Conservation (phyloP, 768 basidiomycete genomes). For the Scleroderma bovista region DNA sequence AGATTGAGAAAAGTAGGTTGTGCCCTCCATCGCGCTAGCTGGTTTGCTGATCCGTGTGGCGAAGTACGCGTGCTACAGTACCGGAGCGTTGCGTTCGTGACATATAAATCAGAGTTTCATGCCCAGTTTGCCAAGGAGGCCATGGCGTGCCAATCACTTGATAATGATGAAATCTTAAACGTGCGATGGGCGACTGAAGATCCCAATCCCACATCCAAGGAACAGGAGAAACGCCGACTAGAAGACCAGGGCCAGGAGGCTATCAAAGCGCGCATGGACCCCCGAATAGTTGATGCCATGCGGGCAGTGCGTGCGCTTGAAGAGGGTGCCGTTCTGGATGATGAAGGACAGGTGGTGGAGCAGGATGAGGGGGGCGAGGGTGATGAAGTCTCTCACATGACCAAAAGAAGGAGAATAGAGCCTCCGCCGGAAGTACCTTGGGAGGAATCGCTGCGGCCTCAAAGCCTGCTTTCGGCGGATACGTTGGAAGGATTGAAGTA, state of each 20-base stretch:
- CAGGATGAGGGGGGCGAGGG: slow-evolving; percentile 28
- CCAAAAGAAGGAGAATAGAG: slow-evolving; percentile 33
- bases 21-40: not conserved
- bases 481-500: slow-evolving; percentile 88
- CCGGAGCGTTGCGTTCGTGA: slow-evolving; percentile 95
- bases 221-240: slow-evolving; percentile 76
- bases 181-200: slow-evolving; percentile 99
- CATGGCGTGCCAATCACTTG: slow-evolving; percentile 97
- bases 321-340: slow-evolving; percentile 52
- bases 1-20: slow-evolving; percentile 81
- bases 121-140: slow-evolving; percentile 98
- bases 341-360: slow-evolving; percentile 31
- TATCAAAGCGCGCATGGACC: slow-evolving; percentile 81
- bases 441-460: slow-evolving; percentile 32
- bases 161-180: slow-evolving; percentile 96
- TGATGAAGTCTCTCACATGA: slow-evolving; percentile 23
- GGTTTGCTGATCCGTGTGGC: slow-evolving; percentile 4
- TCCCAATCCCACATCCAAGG: slow-evolving; percentile 89
- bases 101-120: slow-evolving; percentile 77
- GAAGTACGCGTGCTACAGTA: slow-evolving; percentile 87
- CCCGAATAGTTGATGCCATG: slow-evolving; percentile 85
- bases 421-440: slow-evolving; percentile 20
- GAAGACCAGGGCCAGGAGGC: slow-evolving; percentile 84
- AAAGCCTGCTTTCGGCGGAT: slow-evolving; percentile 72
- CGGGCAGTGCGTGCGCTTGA: slow-evolving; percentile 82